phyloP scores from a whole-genome alignment of 257 asterid species.

The Petrea volubilis region DNA sequence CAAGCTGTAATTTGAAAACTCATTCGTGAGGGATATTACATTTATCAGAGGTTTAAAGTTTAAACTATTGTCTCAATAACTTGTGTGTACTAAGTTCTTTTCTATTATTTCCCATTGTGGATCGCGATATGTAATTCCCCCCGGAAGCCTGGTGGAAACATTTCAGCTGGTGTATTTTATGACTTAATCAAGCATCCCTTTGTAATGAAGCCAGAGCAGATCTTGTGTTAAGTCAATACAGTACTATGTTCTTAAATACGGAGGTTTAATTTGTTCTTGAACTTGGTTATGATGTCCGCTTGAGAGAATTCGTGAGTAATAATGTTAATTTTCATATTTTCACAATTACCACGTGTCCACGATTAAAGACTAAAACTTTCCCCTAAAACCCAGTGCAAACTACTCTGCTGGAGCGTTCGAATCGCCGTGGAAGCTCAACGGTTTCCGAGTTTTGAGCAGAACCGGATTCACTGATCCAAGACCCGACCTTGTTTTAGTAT shows the following conservation, averaged over 20 bases:
- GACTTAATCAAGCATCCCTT: not conserved
- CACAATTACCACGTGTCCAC: no score
- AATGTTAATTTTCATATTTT: no score
- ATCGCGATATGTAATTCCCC: not conserved
- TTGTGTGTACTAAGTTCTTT: not conserved
- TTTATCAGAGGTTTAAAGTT: not conserved
- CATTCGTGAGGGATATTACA: no score
- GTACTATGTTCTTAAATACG: not conserved
- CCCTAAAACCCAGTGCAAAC: no score
- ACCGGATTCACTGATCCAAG: conserved; percentile 17
- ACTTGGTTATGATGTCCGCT: not conserved
- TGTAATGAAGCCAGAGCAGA: conserved; percentile 1
- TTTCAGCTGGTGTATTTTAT: not conserved
- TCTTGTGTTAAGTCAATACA: not conserved
- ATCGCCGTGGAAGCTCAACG: conserved; percentile 16
- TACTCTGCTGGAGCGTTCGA: not conserved
- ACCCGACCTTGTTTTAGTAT: not conserved
- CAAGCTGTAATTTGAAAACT: no score
- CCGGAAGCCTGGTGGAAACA: not conserved
- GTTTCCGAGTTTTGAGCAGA: conserved; percentile 1
- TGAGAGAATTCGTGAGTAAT: no score
- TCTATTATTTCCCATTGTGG: not conserved
- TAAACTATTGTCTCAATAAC: not conserved
- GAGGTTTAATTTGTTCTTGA: not conserved
- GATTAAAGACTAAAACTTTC: no score